Evolutionary conservation across 306 rosid species (phyloP).

Genomic region (Lablab purpureus): DNA sequence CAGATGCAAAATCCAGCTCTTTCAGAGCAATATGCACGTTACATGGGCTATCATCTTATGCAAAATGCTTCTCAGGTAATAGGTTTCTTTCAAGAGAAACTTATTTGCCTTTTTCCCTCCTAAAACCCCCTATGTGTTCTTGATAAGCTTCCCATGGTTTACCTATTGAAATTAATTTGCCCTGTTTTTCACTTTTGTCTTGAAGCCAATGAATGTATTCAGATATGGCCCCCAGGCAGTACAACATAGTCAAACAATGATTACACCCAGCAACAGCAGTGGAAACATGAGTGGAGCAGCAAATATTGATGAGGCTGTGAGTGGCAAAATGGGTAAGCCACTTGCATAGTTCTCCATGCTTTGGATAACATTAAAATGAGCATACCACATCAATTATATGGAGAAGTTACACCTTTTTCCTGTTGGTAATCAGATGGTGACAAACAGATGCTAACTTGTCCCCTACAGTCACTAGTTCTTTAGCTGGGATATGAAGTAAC

Average conservation of each 20-base stretch:
- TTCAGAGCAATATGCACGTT: conserved; percentile 76
- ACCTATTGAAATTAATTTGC: conserved; percentile 10
- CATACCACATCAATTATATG: conserved; percentile 24
- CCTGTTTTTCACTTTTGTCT: conserved; percentile 33
- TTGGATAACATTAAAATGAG: conserved; percentile 20
- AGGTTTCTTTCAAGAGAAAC: conserved; percentile 30
- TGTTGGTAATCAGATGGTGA: conserved; percentile 13
- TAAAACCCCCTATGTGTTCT: not conserved
- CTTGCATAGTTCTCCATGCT: conserved; percentile 3
- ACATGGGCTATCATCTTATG: conserved; percentile 79
- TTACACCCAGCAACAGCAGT: conserved; percentile 56
- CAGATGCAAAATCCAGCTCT: conserved; percentile 77
- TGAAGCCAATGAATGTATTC: conserved; percentile 75
- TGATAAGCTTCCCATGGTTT: not conserved
- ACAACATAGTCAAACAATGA: conserved; percentile 64
- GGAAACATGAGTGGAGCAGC: conserved; percentile 60
- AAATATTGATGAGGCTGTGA: conserved; percentile 53
- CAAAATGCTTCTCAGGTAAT: conserved; percentile 80
- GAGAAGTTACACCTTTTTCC: conserved; percentile 4
- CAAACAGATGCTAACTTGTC: conserved; percentile 13
- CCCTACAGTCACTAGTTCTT: not conserved
- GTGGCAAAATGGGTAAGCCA: conserved; percentile 60
- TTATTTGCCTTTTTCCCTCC: not conserved
- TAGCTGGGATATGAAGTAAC: conserved; percentile 11
- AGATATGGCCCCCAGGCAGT: conserved; percentile 65